These are phyloP conservation scores for Tolypocladium endophyticum DNA, from an alignment of 2,329 filamentous ascomycete genomes.

Conservation along the genomic window DNA sequence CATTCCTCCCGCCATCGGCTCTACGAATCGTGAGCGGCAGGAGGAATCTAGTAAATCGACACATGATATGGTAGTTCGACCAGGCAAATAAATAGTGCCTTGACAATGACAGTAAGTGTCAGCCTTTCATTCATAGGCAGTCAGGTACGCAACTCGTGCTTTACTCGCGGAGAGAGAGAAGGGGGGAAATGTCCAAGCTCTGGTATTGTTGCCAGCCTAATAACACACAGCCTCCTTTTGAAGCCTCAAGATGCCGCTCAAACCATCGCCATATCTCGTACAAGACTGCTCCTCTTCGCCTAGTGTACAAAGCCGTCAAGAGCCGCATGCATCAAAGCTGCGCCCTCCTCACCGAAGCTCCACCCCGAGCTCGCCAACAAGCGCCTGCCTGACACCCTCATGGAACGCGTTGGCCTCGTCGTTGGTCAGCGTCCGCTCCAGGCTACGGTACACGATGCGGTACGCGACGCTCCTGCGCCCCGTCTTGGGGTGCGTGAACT, in stretches of 20 bases:
- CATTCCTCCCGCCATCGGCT: no score
- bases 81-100: neutral
- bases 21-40: neutral
- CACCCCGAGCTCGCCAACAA: slow-evolving; percentile 66
- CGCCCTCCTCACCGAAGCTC: slow-evolving; percentile 33
- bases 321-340: neutral
- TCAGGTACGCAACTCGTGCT: neutral
- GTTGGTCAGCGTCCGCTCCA: slow-evolving; percentile 84
- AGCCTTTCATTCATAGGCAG: neutral
- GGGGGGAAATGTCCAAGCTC: neutral
- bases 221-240: neutral
- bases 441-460: slow-evolving; percentile 83
- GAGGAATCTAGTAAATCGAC: neutral
- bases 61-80: neutral
- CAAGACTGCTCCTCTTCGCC: neutral
- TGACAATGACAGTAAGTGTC: neutral
- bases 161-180: neutral
- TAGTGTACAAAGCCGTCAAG: neutral
- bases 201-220: neutral
- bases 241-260: neutral
- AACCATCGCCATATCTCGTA: neutral
- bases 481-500: slow-evolving; percentile 82
- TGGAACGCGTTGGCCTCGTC: slow-evolving; percentile 71
- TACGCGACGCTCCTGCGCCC: slow-evolving; percentile 80
- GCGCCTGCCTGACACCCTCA: slow-evolving; percentile 48